Conservation (phyloP, 176 grass and related monocot genomes). For the Aegilops bicornis region DNA sequence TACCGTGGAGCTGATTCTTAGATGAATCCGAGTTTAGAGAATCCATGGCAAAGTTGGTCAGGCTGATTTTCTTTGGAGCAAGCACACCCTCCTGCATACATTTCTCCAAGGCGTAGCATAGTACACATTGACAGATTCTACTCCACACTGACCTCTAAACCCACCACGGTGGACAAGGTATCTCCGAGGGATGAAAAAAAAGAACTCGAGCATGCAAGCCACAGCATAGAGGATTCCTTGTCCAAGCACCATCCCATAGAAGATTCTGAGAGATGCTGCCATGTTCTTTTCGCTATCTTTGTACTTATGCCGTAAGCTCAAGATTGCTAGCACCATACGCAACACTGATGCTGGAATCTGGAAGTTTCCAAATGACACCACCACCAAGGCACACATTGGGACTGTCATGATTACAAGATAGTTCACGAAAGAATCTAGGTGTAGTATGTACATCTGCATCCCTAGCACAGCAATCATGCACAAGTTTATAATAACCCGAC, state of each 20-base stretch:
- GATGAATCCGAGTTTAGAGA: neutral
- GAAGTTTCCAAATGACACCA: conserved; percentile 3
- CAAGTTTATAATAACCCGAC: neutral
- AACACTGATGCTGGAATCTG: neutral
- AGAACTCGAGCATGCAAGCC: neutral
- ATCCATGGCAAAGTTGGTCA: conserved; percentile 15
- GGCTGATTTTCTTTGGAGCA: neutral
- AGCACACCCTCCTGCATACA: neutral
- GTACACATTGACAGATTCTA: conserved; percentile 2
- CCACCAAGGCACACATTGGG: neutral
- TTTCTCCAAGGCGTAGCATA: conserved; percentile 11
- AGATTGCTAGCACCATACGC: neutral
- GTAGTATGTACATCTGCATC: neutral
- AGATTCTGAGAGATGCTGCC: neutral
- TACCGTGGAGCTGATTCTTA: neutral
- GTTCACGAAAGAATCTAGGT: rapidly evolving
- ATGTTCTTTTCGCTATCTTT: neutral
- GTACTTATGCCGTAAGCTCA: neutral
- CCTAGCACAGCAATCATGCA: neutral
- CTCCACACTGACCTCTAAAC: neutral
- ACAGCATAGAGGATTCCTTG: conserved; percentile 6
- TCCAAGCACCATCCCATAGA: conserved; percentile 8
- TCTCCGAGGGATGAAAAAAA: conserved; percentile 4
- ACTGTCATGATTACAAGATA: rapidly evolving
- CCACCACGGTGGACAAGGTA: neutral